These are phyloP conservation scores for Trametes punicea DNA, from an alignment of 768 basidiomycete genomes.

Conservation along the genomic window DNA sequence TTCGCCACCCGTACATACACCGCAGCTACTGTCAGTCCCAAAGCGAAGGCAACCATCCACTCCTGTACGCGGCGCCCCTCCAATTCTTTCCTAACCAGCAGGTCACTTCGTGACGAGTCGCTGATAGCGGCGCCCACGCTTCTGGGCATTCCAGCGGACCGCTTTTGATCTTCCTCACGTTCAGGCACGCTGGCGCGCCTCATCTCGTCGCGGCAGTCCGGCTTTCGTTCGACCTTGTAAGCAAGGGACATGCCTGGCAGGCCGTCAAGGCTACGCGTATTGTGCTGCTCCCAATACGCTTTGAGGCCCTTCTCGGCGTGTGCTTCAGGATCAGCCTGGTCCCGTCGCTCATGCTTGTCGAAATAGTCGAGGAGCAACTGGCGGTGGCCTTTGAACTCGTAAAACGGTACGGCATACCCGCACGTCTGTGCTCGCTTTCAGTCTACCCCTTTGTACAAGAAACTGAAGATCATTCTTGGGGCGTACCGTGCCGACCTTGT, in stretches of 20 bases:
- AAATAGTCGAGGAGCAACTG: conserved; percentile 47
- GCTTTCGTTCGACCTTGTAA: conserved; percentile 16
- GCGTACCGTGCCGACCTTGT: conserved; percentile 52
- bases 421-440: conserved; percentile 49
- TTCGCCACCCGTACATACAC: conserved; percentile 6
- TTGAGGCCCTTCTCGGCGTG: conserved; percentile 44
- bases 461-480: background rate
- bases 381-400: conserved; percentile 54
- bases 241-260: conserved; percentile 45
- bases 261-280: conserved; percentile 54
- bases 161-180: background rate
- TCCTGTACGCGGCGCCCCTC: conserved; percentile 3
- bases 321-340: conserved; percentile 29
- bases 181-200: conserved; percentile 16
- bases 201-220: conserved; percentile 7
- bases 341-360: conserved; percentile 41
- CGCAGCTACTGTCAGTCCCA: conserved; percentile 27
- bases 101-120: background rate
- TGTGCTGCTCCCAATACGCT: conserved; percentile 52
- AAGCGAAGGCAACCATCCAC: conserved; percentile 29
- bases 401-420: conserved; percentile 62
- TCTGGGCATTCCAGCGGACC: too few species aligned
- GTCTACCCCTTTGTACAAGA: conserved; percentile 20
- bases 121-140: background rate
- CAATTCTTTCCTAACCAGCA: background rate